These are phyloP conservation scores for Capsicum baccatum DNA, from an alignment of 257 asterid species.

Conservation along the genomic window DNA sequence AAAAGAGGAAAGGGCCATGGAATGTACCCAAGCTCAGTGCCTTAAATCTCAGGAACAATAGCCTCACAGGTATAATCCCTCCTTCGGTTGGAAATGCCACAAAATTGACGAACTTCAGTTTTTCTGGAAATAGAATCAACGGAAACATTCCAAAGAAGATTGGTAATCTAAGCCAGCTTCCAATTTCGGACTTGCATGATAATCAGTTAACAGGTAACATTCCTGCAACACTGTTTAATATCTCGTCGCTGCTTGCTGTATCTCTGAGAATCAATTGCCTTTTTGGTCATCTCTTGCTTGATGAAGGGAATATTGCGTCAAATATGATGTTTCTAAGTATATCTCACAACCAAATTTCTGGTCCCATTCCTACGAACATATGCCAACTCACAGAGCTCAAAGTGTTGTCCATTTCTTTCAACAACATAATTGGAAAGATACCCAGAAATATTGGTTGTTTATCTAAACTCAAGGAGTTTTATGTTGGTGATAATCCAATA, in stretches of 20 bases:
- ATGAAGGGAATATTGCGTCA: neutral
- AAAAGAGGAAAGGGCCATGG: slow-evolving; percentile 27
- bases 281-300: slow-evolving; percentile 33
- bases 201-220: slow-evolving; percentile 42
- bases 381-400: neutral
- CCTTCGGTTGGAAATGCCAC: neutral
- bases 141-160: slow-evolving; percentile 31
- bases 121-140: neutral
- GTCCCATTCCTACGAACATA: slow-evolving; percentile 28
- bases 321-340: slow-evolving; percentile 29
- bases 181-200: neutral
- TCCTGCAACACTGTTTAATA: slow-evolving; percentile 37
- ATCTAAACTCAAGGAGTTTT: slow-evolving; percentile 26
- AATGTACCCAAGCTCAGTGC: slow-evolving; percentile 22
- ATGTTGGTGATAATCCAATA: slow-evolving; percentile 29
- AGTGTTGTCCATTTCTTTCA: neutral
- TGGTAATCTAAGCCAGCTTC: neutral
- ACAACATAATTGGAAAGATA: slow-evolving; percentile 34
- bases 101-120: too few species aligned
- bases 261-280: slow-evolving; percentile 34
- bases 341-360: slow-evolving; percentile 30
- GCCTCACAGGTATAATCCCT: slow-evolving; percentile 29
- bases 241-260: slow-evolving; percentile 31
- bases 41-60: slow-evolving; percentile 28
- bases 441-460: slow-evolving; percentile 42